Evolutionary conservation across 2,329 filamentous ascomycete species (phyloP).

Genomic region (Neonectria ditissima): DNA sequence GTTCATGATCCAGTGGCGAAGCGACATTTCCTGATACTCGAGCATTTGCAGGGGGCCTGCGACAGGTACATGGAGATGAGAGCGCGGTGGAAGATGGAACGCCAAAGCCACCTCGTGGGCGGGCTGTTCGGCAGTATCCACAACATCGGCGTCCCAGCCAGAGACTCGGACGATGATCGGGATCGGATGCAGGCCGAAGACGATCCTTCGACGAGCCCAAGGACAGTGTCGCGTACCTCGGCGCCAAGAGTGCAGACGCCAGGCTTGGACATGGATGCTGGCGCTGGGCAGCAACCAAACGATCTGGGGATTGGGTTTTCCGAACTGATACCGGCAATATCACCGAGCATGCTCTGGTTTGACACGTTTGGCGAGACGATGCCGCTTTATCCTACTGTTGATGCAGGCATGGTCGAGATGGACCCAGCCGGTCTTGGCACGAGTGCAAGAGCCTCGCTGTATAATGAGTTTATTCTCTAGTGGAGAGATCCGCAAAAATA

Average conservation of each 20-base stretch:
- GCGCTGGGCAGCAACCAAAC: conserved; percentile 22
- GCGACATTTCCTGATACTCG: conserved; percentile 39
- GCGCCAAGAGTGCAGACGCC: conserved; percentile 11
- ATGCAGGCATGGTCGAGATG: conserved; percentile 38
- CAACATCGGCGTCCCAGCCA: conserved; percentile 32
- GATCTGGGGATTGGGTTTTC: conserved; percentile 24
- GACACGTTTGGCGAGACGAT: conserved; percentile 44
- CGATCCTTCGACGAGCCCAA: conserved; percentile 12
- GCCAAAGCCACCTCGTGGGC: conserved; percentile 39
- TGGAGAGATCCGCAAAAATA: neutral
- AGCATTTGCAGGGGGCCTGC: conserved; percentile 40
- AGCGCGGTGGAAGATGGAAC: conserved; percentile 40
- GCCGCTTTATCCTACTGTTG: conserved; percentile 42
- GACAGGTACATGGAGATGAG: conserved; percentile 40
- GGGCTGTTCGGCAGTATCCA: conserved; percentile 42
- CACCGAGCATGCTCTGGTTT: conserved; percentile 44
- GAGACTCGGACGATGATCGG: neutral
- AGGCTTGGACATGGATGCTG: neutral
- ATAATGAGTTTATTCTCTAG: conserved; percentile 21
- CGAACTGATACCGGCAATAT: conserved; percentile 40
- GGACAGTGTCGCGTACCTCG: neutral
- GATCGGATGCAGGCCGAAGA: neutral
- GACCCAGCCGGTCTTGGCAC: neutral
- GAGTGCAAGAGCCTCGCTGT: conserved; percentile 8
- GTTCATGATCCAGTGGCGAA: conserved; percentile 37